These are phyloP conservation scores for Nemania serpens DNA, from an alignment of 2,329 filamentous ascomycete genomes.

Conservation along the genomic window DNA sequence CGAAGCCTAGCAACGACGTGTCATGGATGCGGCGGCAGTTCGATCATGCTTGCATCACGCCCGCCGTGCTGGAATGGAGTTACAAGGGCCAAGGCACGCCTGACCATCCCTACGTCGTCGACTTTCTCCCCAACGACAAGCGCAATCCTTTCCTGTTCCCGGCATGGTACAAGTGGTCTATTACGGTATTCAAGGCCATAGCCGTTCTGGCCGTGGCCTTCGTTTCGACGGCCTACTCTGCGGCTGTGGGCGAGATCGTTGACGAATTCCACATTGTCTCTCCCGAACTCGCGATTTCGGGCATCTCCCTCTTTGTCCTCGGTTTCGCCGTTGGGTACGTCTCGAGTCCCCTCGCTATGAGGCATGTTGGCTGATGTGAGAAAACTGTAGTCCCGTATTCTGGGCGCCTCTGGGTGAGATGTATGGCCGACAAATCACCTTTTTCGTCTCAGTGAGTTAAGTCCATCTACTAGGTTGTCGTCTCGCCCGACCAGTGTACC, in stretches of 20 bases:
- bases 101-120: constrained; percentile 70
- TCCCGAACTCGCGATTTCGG: constrained; percentile 54
- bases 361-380: constrained; percentile 35
- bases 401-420: constrained; percentile 70
- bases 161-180: constrained; percentile 61
- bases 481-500: background rate
- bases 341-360: constrained; percentile 57
- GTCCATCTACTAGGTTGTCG: background rate
- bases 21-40: constrained; percentile 59
- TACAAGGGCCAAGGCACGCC: constrained; percentile 67
- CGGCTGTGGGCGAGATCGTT: constrained; percentile 59
- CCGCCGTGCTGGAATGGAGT: constrained; percentile 57
- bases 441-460: constrained; percentile 50
- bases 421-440: constrained; percentile 60
- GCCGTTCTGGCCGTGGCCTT: constrained; percentile 73
- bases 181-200: constrained; percentile 66
- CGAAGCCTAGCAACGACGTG: constrained; percentile 41
- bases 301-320: constrained; percentile 61
- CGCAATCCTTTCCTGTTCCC: constrained; percentile 68
- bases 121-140: constrained; percentile 69
- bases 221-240: constrained; percentile 69
- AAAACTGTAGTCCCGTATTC: constrained; percentile 52
- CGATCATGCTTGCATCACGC: constrained; percentile 62
- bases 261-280: constrained; percentile 54
- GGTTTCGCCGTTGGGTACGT: constrained; percentile 53